phyloP scores from a whole-genome alignment of 495 filamentous ascomycete genomes.

The Xylaria venustula region DNA sequence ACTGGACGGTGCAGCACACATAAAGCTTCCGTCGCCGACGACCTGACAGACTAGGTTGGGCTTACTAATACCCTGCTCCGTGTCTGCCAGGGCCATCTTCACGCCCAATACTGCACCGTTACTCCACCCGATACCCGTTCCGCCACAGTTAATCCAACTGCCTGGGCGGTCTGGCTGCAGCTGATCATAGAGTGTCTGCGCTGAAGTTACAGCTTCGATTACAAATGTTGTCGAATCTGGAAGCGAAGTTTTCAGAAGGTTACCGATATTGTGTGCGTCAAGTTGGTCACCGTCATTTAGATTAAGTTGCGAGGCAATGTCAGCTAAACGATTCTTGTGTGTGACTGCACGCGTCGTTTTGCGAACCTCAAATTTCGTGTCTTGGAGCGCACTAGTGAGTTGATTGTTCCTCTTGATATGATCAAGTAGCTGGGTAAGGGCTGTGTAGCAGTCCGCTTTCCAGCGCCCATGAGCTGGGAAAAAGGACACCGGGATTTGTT shows the following conservation, averaged over 20 bases:
- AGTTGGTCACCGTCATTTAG: constrained; percentile 13
- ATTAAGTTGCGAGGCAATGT: constrained; percentile 18
- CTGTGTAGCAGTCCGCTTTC: constrained; percentile 37
- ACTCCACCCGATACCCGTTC: constrained; percentile 39
- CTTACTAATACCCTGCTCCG: not conserved
- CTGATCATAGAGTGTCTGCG: constrained; percentile 30
- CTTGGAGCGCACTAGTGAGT: constrained; percentile 8
- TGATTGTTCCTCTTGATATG: constrained; percentile 17
- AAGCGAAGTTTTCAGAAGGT: constrained; percentile 20
- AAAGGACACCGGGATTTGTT: constrained; percentile 63
- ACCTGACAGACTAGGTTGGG: constrained; percentile 27
- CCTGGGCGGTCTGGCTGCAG: constrained; percentile 30
- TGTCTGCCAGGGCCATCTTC: constrained; percentile 28
- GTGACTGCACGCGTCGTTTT: constrained; percentile 4
- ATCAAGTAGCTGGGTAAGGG: constrained; percentile 31
- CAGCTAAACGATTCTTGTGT: constrained; percentile 15
- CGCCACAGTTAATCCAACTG: constrained; percentile 38
- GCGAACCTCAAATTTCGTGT: constrained; percentile 18
- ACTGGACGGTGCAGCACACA: constrained; percentile 30
- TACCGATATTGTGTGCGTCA: constrained; percentile 26
- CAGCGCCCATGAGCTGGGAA: constrained; percentile 36
- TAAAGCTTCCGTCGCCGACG: constrained; percentile 36
- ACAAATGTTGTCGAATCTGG: constrained; percentile 30
- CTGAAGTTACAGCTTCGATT: constrained; percentile 35
- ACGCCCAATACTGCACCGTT: constrained; percentile 34